phyloP scores from a whole-genome alignment of 768 basidiomycete genomes.

The Amanita jacksonii region DNA sequence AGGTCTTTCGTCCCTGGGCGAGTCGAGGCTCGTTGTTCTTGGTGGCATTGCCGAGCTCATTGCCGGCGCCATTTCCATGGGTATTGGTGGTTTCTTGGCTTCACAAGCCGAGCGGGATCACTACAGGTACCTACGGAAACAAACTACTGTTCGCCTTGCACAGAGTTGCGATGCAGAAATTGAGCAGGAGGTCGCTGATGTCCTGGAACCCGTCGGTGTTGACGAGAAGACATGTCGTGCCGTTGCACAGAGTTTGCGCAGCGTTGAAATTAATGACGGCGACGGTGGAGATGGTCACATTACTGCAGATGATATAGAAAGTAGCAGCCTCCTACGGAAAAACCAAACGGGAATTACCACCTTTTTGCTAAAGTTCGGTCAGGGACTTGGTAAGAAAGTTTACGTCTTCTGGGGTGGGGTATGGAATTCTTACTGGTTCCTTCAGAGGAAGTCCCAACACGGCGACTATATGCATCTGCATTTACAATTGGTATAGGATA shows the following conservation, averaged over 20 bases:
- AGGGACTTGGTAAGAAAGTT: slow-evolving; percentile 70
- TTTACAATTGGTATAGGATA: slow-evolving; percentile 95
- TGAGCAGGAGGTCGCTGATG: slow-evolving; percentile 86
- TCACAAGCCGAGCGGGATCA: slow-evolving; percentile 96
- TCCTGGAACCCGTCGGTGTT: slow-evolving; percentile 85
- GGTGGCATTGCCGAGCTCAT: slow-evolving; percentile 95
- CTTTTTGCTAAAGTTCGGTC: slow-evolving; percentile 95
- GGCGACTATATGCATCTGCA: slow-evolving; percentile 81
- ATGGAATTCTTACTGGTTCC: background rate
- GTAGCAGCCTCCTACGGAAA: slow-evolving; percentile 50
- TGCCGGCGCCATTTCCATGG: slow-evolving; percentile 96
- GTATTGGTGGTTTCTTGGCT: slow-evolving; percentile 95
- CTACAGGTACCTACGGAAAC: slow-evolving; percentile 69
- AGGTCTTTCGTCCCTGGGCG: slow-evolving; percentile 81
- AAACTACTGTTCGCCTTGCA: slow-evolving; percentile 73
- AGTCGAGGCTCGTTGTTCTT: slow-evolving; percentile 84
- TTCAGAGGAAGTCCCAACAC: slow-evolving; percentile 79
- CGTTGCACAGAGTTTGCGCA: slow-evolving; percentile 67
- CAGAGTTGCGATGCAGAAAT: slow-evolving; percentile 91
- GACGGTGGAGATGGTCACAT: slow-evolving; percentile 14
- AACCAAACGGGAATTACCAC: slow-evolving; percentile 81
- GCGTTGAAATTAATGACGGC: slow-evolving; percentile 43
- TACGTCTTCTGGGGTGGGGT: background rate
- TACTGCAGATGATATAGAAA: slow-evolving; percentile 42
- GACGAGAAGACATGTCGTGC: slow-evolving; percentile 71